A percentile compares a stretch with the other conserved stretches of the same genome.
Conservation (phyloP, 192 early-diverging fungal genomes). For the Chytriomyces hyalinus region DNA sequence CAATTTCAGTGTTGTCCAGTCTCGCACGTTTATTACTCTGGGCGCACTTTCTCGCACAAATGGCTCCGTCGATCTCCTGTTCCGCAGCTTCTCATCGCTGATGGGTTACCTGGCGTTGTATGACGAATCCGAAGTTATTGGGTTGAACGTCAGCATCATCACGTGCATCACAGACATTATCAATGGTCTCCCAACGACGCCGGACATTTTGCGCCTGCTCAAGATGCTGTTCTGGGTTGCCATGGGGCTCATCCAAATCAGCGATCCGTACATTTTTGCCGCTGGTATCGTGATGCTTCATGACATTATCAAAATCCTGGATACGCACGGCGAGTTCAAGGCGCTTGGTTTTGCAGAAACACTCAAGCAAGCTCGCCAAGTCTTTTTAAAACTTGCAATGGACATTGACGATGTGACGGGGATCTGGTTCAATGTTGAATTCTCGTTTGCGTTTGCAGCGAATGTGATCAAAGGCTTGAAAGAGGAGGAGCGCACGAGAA, state of each 20-base stretch:
- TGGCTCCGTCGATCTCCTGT: constrained; percentile 91
- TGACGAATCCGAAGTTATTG: constrained; percentile 75
- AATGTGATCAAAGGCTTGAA: constrained; percentile 84
- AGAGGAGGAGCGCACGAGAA: constrained; percentile 72
- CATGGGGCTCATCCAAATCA: constrained; percentile 84
- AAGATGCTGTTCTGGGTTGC: constrained; percentile 91
- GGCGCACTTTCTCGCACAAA: constrained; percentile 88
- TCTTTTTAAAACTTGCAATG: constrained; percentile 70
- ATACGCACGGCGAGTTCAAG: constrained; percentile 70
- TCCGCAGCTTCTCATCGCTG: constrained; percentile 88
- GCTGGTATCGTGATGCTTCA: constrained; percentile 73
- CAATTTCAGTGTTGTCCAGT: constrained; percentile 93
- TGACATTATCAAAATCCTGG: constrained; percentile 76
- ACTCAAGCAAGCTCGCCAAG: constrained; percentile 69
- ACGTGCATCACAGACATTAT: constrained; percentile 90
- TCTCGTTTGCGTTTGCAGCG: constrained; percentile 82
- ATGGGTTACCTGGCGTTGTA: constrained; percentile 84
- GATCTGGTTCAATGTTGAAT: constrained; percentile 84
- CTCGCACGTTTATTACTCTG: constrained; percentile 88
- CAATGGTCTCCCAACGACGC: constrained; percentile 52
- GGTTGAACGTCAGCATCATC: constrained; percentile 83
- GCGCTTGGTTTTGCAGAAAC: constrained; percentile 74
- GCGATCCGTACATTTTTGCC: constrained; percentile 78
- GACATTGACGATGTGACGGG: constrained; percentile 77
- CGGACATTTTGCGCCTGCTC: constrained; percentile 39